Evolutionary conservation across 2,329 filamentous ascomycete genomes (phyloP).

Genomic region (Neofusicoccum ribis): DNA sequence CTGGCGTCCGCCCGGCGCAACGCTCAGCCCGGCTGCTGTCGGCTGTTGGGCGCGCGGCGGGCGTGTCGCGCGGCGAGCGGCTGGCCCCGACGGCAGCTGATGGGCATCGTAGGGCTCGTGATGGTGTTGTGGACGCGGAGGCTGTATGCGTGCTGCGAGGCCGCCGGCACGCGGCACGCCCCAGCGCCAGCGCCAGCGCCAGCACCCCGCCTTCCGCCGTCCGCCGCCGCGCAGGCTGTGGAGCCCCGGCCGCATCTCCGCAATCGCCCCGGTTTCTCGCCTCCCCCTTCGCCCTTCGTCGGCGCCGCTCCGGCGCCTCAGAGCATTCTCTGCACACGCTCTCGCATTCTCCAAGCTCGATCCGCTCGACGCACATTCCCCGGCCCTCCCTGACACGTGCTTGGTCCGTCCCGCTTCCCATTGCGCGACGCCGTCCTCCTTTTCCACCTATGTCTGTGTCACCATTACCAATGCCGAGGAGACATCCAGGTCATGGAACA

Average conservation of each 20-base stretch:
- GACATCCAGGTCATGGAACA: too few relatives aligned
- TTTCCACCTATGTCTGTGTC: too few relatives aligned
- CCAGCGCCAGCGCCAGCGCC: too few relatives aligned
- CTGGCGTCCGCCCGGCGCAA: constrained; percentile 6
- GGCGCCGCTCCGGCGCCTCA: too few relatives aligned
- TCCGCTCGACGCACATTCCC: too few relatives aligned
- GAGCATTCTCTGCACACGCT: too few relatives aligned
- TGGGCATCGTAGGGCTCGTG: background rate
- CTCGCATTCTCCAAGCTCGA: too few relatives aligned
- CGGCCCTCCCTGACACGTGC: too few relatives aligned
- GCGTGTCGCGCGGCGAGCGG: constrained; percentile 10
- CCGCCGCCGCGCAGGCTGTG: background rate
- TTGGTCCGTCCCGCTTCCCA: too few relatives aligned
- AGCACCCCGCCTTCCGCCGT: background rate
- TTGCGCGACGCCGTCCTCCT: too few relatives aligned
- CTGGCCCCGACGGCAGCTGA: constrained; percentile 11
- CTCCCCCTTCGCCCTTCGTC: background rate
- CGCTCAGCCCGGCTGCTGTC: background rate
- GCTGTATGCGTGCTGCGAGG: background rate
- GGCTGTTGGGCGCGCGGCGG: background rate
- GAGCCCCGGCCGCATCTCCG: background rate
- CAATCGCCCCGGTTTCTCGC: background rate
- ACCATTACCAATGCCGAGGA: too few relatives aligned
- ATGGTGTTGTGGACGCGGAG: constrained; percentile 1
- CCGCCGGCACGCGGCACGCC: background rate